Evolutionary conservation across 805 yeast species (phyloP).

Genomic region (Hanseniaspora guilliermondii): DNA sequence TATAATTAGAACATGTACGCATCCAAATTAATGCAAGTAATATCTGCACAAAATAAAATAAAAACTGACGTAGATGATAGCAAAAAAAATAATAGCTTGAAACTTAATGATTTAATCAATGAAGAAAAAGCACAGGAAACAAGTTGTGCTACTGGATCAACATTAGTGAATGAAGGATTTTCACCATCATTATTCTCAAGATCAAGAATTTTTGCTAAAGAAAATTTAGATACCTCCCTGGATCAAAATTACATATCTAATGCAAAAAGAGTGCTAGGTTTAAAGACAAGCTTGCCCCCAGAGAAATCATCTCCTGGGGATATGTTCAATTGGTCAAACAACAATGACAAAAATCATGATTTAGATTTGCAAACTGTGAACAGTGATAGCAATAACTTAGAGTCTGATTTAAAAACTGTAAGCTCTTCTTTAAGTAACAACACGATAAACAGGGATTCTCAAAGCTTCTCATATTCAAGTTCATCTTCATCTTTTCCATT

Average conservation of each 20-base stretch:
- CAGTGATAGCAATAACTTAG: neutral
- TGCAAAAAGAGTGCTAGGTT: neutral
- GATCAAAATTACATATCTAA: neutral
- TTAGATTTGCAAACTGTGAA: neutral
- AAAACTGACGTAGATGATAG: neutral
- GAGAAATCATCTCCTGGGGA: neutral
- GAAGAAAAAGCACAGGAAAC: neutral
- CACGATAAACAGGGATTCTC: neutral
- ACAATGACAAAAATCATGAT: neutral
- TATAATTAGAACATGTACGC: neutral
- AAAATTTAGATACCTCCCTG: neutral
- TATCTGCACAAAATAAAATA: neutral
- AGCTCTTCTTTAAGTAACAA: neutral
- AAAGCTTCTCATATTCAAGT: neutral
- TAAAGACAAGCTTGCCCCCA: no score
- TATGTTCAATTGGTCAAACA: neutral
- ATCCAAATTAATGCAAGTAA: neutral
- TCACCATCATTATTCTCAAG: neutral
- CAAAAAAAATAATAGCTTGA: neutral
- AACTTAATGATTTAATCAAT: neutral
- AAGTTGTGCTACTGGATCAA: neutral
- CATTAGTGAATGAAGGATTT: neutral
- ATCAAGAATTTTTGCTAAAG: neutral
- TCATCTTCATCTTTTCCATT: conserved; percentile 12
- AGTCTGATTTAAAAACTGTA: neutral